Evolutionary conservation across 805 yeast genomes (phyloP).

Genomic region (Candida boleticola): DNA sequence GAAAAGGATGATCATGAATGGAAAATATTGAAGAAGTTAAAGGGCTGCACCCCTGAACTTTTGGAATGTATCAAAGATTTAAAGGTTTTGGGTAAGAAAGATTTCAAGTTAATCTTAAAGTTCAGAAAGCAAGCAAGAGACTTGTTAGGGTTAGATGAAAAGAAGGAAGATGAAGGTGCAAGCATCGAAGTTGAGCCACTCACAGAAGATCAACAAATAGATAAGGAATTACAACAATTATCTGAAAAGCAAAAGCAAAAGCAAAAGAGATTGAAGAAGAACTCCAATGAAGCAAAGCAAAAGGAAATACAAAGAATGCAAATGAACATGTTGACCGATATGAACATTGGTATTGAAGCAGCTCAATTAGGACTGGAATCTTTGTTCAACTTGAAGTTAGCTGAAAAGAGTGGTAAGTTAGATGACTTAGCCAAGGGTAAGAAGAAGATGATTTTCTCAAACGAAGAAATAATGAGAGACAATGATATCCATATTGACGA

Average conservation of each 20-base stretch:
- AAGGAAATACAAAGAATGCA: conserved; percentile 89
- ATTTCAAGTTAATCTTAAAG: conserved; percentile 77
- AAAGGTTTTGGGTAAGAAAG: conserved; percentile 91
- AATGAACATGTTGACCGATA: conserved; percentile 92
- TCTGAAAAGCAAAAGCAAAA: conserved; percentile 68
- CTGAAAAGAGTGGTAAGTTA: conserved; percentile 82
- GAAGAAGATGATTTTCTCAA: conserved; percentile 57
- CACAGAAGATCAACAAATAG: conserved; percentile 87
- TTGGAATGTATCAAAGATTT: conserved; percentile 84
- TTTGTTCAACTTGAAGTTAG: conserved; percentile 77
- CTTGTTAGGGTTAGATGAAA: conserved; percentile 62
- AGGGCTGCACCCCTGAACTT: conserved; percentile 75
- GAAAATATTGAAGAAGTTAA: conserved; percentile 67
- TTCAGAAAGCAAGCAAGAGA: conserved; percentile 90
- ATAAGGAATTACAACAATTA: conserved; percentile 74
- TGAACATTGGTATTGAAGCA: conserved; percentile 92
- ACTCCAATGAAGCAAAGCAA: conserved; percentile 77
- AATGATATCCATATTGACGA: conserved; percentile 50
- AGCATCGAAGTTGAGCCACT: conserved; percentile 66
- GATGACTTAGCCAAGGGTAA: conserved; percentile 75
- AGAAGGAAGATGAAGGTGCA: conserved; percentile 48
- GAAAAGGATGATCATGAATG: conserved; percentile 61
- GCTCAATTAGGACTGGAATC: conserved; percentile 76
- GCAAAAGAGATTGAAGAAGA: conserved; percentile 77
- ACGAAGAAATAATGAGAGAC: conserved; percentile 53